Conservation (phyloP, 345 rosid genomes). For the Pugionium cornutum region DNA sequence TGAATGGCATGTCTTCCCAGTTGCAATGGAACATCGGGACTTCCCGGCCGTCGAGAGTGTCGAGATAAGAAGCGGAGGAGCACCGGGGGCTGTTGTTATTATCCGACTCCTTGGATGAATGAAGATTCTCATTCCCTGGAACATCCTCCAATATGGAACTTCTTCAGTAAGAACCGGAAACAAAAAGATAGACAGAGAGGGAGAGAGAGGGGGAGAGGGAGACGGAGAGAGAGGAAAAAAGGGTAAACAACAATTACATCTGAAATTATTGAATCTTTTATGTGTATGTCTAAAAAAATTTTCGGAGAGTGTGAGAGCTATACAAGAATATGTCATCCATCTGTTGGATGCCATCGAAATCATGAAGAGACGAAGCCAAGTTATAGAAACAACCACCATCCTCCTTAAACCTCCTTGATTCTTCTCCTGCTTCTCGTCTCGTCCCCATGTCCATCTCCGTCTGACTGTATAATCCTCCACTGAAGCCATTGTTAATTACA, state of each 20-base stretch:
- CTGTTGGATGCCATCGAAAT: constrained; percentile 52
- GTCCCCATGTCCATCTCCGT: constrained; percentile 26
- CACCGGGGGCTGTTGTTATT: constrained; percentile 9
- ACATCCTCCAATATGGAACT: constrained; percentile 45
- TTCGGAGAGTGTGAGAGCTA: constrained; percentile 29
- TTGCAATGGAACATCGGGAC: constrained; percentile 34
- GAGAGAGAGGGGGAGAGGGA: no score
- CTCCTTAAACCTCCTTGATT: constrained; percentile 30
- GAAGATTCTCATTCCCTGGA: constrained; percentile 37
- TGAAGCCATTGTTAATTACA: constrained; percentile 41
- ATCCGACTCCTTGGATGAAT: constrained; percentile 29
- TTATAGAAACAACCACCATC: constrained; percentile 7
- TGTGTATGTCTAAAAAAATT: neutral
- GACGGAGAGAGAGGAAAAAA: neutral
- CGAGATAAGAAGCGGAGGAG: constrained; percentile 29
- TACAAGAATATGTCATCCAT: constrained; percentile 81
- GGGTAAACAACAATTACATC: constrained; percentile 4
- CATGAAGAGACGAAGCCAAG: constrained; percentile 39
- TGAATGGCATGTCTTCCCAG: constrained; percentile 36
- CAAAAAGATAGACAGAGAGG: neutral
- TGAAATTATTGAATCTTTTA: neutral
- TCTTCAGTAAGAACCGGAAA: constrained; percentile 44
- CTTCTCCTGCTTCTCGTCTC: constrained; percentile 20
- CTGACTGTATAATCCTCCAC: constrained; percentile 40
- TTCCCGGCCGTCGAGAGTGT: constrained; percentile 18